Evolutionary conservation across 2,329 filamentous ascomycete genomes (phyloP), one percentile per base, ranked within the genome.

Genomic region (Penicillium italicum): DNA sequence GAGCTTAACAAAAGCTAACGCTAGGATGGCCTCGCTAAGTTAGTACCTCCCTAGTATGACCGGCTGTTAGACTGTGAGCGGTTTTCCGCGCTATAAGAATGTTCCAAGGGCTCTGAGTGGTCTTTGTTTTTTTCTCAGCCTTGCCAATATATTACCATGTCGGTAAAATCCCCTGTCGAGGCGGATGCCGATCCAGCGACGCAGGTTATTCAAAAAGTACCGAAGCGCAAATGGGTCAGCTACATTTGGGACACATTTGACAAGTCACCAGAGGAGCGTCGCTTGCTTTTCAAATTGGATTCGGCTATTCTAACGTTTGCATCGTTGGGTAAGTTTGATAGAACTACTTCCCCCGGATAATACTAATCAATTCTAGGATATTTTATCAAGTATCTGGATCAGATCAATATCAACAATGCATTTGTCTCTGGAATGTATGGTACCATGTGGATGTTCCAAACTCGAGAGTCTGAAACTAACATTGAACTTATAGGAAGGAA

Each of bases 211-310:
- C 67, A 69, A 40, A 58, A 66, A 49, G 49, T 61, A 4, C 61
- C 59, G 3, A 75, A 74, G 59, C 60, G 68, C 9, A 79, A 66
- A 70, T 81, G 78, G 79, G 71, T 74, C 43, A 76, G 74, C 58
- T 81, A 80, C 53, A 67, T 82, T 43, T 82, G 79, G 79, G 80
- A 82, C 66, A 79, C 76, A 1, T 72, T 80, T 20, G 80, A 82
- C 61, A 81, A 81, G 58, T 73, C 76, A 1, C 77, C 75, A 0
- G 75, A 80, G 53, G 79, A 82, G 61, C 71, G 79, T 7, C 70
- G 70, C 54, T 72, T 82, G 40, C 62, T 81, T 28, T 79, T 79
- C 59, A 81, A 81, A 61, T 66, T 81, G 20, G 79, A 81, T 64
- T 67, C 72, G 7, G 76, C 74, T 1, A 71, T 82, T 31, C 63